Evolutionary conservation across 164 flowering plant genomes (phyloP).

Genomic region (Dillenia turbinata): DNA sequence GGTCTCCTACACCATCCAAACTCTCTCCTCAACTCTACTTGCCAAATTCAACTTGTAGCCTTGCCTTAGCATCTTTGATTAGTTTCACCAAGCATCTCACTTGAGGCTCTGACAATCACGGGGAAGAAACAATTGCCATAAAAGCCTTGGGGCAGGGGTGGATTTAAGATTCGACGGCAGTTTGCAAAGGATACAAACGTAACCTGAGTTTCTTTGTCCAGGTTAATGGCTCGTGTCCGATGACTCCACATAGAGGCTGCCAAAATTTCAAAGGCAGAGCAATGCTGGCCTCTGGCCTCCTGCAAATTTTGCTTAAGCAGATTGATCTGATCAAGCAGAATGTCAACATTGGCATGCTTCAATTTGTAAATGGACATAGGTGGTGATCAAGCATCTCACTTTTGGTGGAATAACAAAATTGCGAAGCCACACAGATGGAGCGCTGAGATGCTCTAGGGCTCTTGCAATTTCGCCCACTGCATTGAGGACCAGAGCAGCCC

Average conservation of each 20-base stretch:
- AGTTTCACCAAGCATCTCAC: constrained; percentile 29
- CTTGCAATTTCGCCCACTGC: constrained; percentile 60
- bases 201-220: constrained; percentile 17
- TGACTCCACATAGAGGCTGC: constrained; percentile 50
- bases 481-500: constrained; percentile 68
- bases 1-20: constrained; percentile 23
- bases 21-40: constrained; percentile 31
- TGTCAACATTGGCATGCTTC: constrained; percentile 43
- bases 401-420: constrained; percentile 22
- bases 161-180: constrained; percentile 37
- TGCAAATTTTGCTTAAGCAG: constrained; percentile 37
- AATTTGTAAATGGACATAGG: constrained; percentile 39
- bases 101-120: constrained; percentile 29
- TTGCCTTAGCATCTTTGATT: constrained; percentile 46
- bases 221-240: constrained; percentile 34
- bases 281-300: constrained; percentile 25
- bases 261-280: constrained; percentile 58
- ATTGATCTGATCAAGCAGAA: constrained; percentile 30
- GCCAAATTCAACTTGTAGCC: constrained; percentile 31
- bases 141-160: constrained; percentile 55
- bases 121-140: constrained; percentile 78
- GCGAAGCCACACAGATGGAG: constrained; percentile 43
- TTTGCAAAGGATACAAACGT: constrained; percentile 61
- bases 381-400: no score
- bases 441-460: constrained; percentile 30